A percentile compares a stretch with the other conserved stretches of the same genome.
Evolutionary conservation across 805 yeast species (phyloP).

Genomic region (Saccharomycopsis babjevae): DNA sequence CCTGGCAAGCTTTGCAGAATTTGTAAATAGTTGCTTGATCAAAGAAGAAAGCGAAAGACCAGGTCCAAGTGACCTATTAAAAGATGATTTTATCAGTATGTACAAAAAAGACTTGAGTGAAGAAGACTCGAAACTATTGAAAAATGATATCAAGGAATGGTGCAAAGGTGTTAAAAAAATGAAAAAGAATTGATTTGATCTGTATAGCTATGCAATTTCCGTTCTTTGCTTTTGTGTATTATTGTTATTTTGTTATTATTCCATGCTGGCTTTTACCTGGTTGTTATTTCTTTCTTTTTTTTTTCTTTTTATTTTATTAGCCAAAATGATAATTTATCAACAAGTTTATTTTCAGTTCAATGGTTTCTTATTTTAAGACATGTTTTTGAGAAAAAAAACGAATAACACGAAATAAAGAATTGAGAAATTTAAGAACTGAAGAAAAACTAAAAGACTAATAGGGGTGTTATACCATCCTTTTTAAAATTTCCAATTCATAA

Average conservation of each 20-base stretch:
- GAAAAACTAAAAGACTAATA: too few species aligned
- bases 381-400: too few species aligned
- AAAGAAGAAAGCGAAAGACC: constrained; percentile 62
- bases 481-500: too few species aligned
- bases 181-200: constrained; percentile 8
- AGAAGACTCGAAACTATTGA: constrained; percentile 22
- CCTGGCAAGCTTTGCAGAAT: constrained; percentile 45
- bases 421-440: too few species aligned
- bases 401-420: too few species aligned
- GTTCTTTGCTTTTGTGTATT: neutral
- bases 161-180: constrained; percentile 29
- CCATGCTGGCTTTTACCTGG: neutral
- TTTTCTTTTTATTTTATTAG: neutral
- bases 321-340: neutral
- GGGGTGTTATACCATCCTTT: too few species aligned
- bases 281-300: neutral
- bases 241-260: neutral
- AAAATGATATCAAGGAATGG: constrained; percentile 31
- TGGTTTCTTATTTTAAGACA: too few species aligned
- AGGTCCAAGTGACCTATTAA: constrained; percentile 60
- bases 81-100: constrained; percentile 25
- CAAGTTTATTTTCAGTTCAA: neutral
- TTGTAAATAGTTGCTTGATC: constrained; percentile 63
- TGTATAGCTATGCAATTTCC: neutral
- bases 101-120: constrained; percentile 25